Evolutionary conservation across 1,139 yeast species (phyloP), one percentile per base, ranked within the genome.

Genomic region (Suhomyces anneliseae): DNA sequence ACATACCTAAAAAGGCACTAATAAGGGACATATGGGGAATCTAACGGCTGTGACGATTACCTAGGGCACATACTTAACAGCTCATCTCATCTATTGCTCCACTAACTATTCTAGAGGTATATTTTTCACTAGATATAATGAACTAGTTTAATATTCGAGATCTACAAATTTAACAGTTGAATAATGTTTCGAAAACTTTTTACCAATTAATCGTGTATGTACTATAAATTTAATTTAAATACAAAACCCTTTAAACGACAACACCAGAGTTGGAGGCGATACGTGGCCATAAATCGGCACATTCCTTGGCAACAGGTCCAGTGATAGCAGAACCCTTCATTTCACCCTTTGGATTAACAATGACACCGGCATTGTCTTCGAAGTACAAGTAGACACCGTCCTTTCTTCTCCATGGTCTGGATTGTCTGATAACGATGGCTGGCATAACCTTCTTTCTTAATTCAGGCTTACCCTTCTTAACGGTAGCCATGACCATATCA

Each of bases 241-340:
- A 41, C 43, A 47, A 42, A 39, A 44, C 47, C 42, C 52, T 19
- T 66, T 92, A 93, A 76, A 90, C 99, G 79, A 95, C 99, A 76
- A 95, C 99, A 89, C 99, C 99, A 70, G 99, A 95, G 93, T 90
- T 90, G 67, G 98, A 90, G 74, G 99, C 99, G 81, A 95, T 93
- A 86, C 99, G 92, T 77, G 99, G 99, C 99, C 99, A 95, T 79
- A 95, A 88, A 76, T 95, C 99, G 76, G 99, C 99, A 83, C 99
- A 93, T 84, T 95, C 99, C 85, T 93, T 95, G 78, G 97, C 99
- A 73, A 95, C 99, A 70, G 99, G 99, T 79, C 99, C 99, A 72
- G 99, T 95, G 76, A 95, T 93, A 72, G 99, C 99, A 65, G 99
- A 95, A 81, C 99, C 99, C 86, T 95, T 95, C 99, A 95, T 95